Evolutionary conservation across 2,329 filamentous ascomycete genomes (phyloP), one percentile per base, ranked within the genome.

Genomic region (Huntiella savannae): DNA sequence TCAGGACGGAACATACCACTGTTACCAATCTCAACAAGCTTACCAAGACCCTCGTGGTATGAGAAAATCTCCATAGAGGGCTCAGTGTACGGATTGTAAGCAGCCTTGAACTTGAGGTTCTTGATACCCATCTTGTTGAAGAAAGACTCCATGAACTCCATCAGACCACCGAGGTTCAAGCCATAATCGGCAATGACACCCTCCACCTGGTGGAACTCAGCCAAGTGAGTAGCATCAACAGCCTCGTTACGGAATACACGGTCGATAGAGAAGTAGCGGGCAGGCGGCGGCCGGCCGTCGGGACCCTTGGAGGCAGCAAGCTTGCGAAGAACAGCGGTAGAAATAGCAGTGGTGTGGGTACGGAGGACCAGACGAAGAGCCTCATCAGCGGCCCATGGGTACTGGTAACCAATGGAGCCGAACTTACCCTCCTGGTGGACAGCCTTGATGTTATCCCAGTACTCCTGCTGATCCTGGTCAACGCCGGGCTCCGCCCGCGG

Each of bases 211-310:
- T 98, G 91, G 71, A 98, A 98, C 63, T 98, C 91, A 35, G 86
- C 87, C 57, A 98, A 65, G 69, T 98, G 91, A 6, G 91, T 98
- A 11, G 87, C 87, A 58, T 98, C 91, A 49, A 98, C 87, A 2
- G 85, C 85, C 65, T 98, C 91, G 63, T 98, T 98, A 54, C 85
- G 77, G 79, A 98, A 98, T 51, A 98, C 91, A 46, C 91, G 78
- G 64, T 98, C 91, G 60, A 98, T 98, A 51, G 85, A 94, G 70
- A 98, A 98, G 69, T 94, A 96, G 51, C 87, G 79, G n/a, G 85
- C 86, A 33, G 75, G 71, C 12, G 71, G 73, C 40, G 72, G 70
- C 45, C 68, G 66, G 40, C 75, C 74, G 55, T 77, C 72, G 4
- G 84, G 82, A 11, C 83, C 80, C 50, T 83, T 86, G 59, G 82